Evolutionary conservation across 257 asterid genomes (phyloP).

Genomic region (Lycium barbarum): DNA sequence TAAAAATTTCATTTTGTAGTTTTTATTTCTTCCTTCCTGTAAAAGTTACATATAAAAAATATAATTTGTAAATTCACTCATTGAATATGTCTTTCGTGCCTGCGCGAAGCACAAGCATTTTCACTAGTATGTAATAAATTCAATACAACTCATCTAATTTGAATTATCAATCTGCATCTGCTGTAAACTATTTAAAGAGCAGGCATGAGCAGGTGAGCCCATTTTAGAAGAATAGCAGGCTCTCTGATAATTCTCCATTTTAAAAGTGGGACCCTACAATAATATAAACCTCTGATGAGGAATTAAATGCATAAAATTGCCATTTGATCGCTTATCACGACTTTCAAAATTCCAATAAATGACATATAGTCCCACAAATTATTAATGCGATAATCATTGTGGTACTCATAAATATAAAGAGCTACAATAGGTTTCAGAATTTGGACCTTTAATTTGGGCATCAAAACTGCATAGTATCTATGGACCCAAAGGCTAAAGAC

Average conservation of each 20-base stretch:
- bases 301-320: slow-evolving; percentile 18
- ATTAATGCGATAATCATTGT: not conserved
- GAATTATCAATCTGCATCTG: too few species aligned
- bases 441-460: not conserved
- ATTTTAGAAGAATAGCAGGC: not conserved
- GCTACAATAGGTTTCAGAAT: not conserved
- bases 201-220: not conserved
- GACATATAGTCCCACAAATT: slow-evolving; percentile 17
- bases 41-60: too few species aligned
- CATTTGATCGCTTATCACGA: slow-evolving; percentile 21
- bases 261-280: not conserved
- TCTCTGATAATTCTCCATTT: not conserved
- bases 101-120: too few species aligned
- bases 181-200: not conserved
- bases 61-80: too few species aligned
- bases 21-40: too few species aligned
- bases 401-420: not conserved
- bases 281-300: not conserved
- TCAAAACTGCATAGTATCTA: too few species aligned
- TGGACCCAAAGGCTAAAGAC: too few species aligned
- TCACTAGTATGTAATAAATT: too few species aligned
- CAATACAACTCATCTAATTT: too few species aligned
- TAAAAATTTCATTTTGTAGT: too few species aligned
- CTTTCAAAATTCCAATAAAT: slow-evolving; percentile 2
- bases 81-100: too few species aligned